These are phyloP conservation scores for Encephalitozoon hellem DNA, from an alignment of 371 early-diverging fungal species.

Conservation along the genomic window DNA sequence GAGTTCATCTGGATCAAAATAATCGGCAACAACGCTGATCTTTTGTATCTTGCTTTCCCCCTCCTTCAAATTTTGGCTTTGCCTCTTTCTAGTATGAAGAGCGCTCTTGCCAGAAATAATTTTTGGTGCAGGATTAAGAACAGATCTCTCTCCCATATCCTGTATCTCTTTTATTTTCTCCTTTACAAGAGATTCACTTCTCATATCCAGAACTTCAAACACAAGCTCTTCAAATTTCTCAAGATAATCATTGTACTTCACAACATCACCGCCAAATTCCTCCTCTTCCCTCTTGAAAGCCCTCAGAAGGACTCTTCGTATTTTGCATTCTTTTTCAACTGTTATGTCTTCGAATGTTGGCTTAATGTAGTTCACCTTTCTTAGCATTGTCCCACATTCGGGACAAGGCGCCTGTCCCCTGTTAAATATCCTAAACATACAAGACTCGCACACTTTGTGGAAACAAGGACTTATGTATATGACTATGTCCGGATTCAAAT, in stretches of 20 bases:
- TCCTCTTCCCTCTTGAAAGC: constrained; percentile 37
- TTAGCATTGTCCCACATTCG: constrained; percentile 57
- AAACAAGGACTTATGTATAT: constrained; percentile 87
- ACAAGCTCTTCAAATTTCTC: constrained; percentile 58
- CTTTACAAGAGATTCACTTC: constrained; percentile 48
- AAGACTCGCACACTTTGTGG: constrained; percentile 75
- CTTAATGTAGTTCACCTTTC: constrained; percentile 60
- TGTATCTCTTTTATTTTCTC: constrained; percentile 42
- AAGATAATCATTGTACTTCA: constrained; percentile 59
- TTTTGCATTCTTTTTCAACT: constrained; percentile 61
- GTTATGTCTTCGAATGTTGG: constrained; percentile 61
- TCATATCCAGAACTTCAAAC: constrained; percentile 46
- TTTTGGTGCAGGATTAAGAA: background rate
- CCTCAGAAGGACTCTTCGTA: constrained; percentile 52
- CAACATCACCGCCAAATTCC: constrained; percentile 44
- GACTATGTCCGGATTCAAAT: constrained; percentile 78
- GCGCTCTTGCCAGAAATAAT: background rate
- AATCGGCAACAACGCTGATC: background rate
- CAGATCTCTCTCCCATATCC: background rate
- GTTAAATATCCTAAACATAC: constrained; percentile 55
- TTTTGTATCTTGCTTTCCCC: background rate
- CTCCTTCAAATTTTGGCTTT: background rate
- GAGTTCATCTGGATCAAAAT: constrained; percentile 4
- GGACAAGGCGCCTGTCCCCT: constrained; percentile 60
- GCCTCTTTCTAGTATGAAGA: background rate